Evolutionary conservation across 208 protist genomes (phyloP), one percentile per base, ranked within the genome.

Genomic region (Crithidia expoeki): DNA sequence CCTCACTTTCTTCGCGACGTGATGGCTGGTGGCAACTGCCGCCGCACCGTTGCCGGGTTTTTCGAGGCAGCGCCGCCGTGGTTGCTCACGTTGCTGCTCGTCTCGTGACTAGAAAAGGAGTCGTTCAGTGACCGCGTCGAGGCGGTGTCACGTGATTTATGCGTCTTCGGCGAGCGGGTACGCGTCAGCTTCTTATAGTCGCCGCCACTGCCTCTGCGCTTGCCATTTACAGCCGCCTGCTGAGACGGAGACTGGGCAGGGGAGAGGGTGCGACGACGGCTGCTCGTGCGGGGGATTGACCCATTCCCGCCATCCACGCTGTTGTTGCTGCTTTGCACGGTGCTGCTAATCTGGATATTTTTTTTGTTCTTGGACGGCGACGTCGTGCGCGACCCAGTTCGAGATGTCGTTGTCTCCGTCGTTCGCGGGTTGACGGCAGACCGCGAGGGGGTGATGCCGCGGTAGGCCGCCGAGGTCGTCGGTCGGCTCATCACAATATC

Each of bases 391-490:
- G 65, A 64, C 19, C 63, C 36, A 30, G 42, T 47, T 38, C 56
- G 44, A 17, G 71, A 68, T 49, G 23, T 55, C 0, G 40, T 11
- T 3, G 44, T 2, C 16, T 5, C 19, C 19, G 16, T 25, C n/a
- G 33, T 23, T 23, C 72, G 72, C 28, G 62, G 32, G 40, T 38
- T 66, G 7, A 55, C 42, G 17, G 55, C 69, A 1, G 76, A 75
- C 44, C 85, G 81, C 16, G 80, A 83, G 14, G 85, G 85, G 25
- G 85, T 68, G 36, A 91, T 91, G 44, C 80, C 80, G 63, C 74
- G 79, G 69, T 91, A 91, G 34, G 74, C 74, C 17, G 72, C 60
- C 7, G 76, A 75, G 27, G 58, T 58, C 19, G 68, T 52, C 46
- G 55, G 68, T 6, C 53, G 68, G 4, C 70, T 47, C 17, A 65